Conservation (phyloP, 164 flowering plant species). For the Dillenia turbinata region DNA sequence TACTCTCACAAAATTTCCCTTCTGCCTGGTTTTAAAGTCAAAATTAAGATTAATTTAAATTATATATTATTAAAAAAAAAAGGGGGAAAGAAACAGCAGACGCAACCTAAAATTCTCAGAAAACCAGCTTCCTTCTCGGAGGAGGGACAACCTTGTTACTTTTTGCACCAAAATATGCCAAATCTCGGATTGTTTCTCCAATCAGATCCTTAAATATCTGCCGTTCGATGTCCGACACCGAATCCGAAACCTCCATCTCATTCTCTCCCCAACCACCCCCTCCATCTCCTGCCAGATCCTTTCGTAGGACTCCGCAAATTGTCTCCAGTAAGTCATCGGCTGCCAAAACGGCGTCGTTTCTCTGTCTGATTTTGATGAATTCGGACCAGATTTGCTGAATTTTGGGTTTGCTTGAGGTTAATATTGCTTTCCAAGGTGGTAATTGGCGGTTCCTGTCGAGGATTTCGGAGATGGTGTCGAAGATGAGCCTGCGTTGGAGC, state of each 20-base stretch:
- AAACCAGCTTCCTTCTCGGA: conserved; percentile 61
- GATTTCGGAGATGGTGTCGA: conserved; percentile 68
- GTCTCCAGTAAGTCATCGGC: conserved; percentile 51
- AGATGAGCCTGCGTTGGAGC: conserved; percentile 60
- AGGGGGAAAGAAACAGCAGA: neutral
- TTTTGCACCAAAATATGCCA: conserved; percentile 36
- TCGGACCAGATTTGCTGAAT: conserved; percentile 62
- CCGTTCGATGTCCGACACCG: conserved; percentile 80
- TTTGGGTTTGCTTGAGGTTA: conserved; percentile 8
- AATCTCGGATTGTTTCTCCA: conserved; percentile 63
- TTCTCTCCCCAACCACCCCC: conserved; percentile 56
- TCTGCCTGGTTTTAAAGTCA: too few relatives aligned
- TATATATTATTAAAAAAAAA: too few relatives aligned
- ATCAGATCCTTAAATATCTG: conserved; percentile 80
- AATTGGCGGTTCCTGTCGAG: conserved; percentile 38
- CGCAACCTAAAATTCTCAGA: conserved; percentile 25
- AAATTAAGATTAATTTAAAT: too few relatives aligned
- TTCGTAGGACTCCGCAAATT: conserved; percentile 51
- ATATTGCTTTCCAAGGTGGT: conserved; percentile 57
- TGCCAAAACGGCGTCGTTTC: conserved; percentile 9
- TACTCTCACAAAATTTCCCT: too few relatives aligned
- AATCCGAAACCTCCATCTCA: conserved; percentile 51
- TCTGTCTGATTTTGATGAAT: conserved; percentile 40
- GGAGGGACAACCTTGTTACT: conserved; percentile 5
- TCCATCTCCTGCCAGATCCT: conserved; percentile 56